These are phyloP conservation scores for Bauhinia variegata DNA, from an alignment of 306 rosid genomes.

Conservation along the genomic window DNA sequence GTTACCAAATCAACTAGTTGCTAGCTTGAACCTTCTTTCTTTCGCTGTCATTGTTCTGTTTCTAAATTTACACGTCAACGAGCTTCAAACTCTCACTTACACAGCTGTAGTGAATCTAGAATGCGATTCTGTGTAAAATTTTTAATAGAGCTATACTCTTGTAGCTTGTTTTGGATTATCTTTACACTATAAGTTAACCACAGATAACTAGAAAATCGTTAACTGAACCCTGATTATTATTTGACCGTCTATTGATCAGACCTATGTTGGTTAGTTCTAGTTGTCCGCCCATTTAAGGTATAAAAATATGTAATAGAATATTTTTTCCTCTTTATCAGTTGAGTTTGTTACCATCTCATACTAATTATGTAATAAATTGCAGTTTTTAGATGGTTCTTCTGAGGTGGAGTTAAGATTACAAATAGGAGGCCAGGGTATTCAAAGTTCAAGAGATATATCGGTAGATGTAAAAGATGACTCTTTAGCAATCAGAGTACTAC, in stretches of 20 bases:
- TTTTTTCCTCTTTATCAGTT: background rate
- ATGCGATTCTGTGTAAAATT: background rate
- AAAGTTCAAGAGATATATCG: constrained; percentile 58
- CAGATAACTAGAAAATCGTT: background rate
- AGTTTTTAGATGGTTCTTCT: constrained; percentile 79
- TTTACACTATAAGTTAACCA: background rate
- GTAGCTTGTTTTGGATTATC: background rate
- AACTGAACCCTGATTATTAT: background rate
- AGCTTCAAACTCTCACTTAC: background rate
- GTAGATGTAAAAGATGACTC: constrained; percentile 68
- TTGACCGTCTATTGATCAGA: background rate
- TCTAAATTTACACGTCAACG: background rate
- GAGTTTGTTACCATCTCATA: constrained; percentile 19
- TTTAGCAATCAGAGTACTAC: constrained; percentile 59
- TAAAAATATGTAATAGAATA: constrained; percentile 14
- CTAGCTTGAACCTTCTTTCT: background rate
- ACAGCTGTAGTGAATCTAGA: background rate
- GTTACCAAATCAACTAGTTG: background rate
- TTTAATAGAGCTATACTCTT: background rate
- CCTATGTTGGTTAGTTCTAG: background rate
- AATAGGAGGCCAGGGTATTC: constrained; percentile 47
- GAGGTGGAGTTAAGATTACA: constrained; percentile 74
- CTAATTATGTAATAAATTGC: constrained; percentile 46
- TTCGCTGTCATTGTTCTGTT: no score
- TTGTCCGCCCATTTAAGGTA: background rate